A percentile compares a stretch with the other conserved stretches of the same genome.
Conservation (phyloP, 129 eudicot genomes). For the Arctium lappa region DNA sequence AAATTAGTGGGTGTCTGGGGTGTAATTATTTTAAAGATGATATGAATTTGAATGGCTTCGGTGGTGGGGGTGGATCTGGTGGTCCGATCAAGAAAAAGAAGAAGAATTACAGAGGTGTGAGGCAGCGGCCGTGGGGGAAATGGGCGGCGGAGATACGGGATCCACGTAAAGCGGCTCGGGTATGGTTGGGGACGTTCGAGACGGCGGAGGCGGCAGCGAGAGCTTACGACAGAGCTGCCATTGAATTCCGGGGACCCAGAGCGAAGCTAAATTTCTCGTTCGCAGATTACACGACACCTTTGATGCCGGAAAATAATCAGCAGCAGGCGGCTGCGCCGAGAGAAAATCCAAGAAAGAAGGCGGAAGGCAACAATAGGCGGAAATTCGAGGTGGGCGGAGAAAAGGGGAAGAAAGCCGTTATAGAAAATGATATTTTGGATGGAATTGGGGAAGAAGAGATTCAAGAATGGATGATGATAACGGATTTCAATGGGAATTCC, state of each 20-base stretch:
- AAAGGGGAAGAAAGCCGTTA: background rate
- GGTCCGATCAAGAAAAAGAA: slow-evolving; percentile 51
- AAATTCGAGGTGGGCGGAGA: background rate
- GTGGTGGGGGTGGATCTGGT: background rate
- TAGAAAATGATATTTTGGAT: slow-evolving; percentile 18
- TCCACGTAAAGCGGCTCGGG: slow-evolving; percentile 64
- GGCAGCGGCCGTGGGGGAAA: slow-evolving; percentile 83
- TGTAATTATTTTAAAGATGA: slow-evolving; percentile 43
- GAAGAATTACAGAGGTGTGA: slow-evolving; percentile 78
- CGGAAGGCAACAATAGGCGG: background rate
- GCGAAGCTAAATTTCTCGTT: slow-evolving; percentile 66
- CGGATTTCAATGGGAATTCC: slow-evolving; percentile 53
- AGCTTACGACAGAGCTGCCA: slow-evolving; percentile 64
- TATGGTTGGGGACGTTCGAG: slow-evolving; percentile 80
- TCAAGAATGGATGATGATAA: slow-evolving; percentile 59
- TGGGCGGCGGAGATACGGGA: slow-evolving; percentile 87
- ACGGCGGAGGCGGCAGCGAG: slow-evolving; percentile 76
- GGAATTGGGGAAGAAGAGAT: slow-evolving; percentile 47
- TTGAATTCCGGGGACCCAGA: slow-evolving; percentile 68
- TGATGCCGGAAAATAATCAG: background rate
- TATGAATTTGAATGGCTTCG: slow-evolving; percentile 12
- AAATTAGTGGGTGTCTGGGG: slow-evolving; percentile 65
- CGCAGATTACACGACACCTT: slow-evolving; percentile 26
- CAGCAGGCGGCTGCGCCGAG: background rate
- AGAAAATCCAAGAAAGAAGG: background rate